Conservation (phyloP, 2,329 filamentous ascomycete genomes). For the Ophiostoma fasciatum region DNA sequence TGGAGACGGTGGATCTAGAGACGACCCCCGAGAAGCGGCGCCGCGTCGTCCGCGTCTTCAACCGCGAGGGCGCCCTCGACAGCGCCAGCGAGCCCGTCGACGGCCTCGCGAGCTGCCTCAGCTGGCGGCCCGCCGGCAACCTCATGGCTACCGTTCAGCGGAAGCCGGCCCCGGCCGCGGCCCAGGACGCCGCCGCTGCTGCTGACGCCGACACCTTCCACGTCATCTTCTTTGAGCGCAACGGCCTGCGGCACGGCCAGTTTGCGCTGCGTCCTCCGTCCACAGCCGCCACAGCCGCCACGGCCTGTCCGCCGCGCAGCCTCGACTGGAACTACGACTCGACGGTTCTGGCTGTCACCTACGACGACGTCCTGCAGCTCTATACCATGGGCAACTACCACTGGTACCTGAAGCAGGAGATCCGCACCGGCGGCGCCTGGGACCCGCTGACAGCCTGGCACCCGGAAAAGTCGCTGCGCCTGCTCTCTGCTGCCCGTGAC, state of each 20-base stretch:
- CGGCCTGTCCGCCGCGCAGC: constrained; percentile 34
- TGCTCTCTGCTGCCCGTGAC: constrained; percentile 38
- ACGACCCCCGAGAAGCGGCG: constrained; percentile 31
- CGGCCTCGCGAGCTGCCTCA: constrained; percentile 70
- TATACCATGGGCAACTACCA: constrained; percentile 98
- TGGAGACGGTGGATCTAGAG: constrained; percentile 31
- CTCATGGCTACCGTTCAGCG: constrained; percentile 77
- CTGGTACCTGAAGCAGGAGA: constrained; percentile 92
- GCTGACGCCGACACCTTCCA: constrained; percentile 48
- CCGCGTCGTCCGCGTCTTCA: constrained; percentile 78
- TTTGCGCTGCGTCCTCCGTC: constrained; percentile 53
- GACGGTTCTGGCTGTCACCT: constrained; percentile 69
- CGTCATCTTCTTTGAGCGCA: constrained; percentile 91
- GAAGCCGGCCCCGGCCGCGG: background rate
- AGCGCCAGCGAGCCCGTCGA: constrained; percentile 93
- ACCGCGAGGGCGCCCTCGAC: constrained; percentile 76
- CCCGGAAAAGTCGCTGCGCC: constrained; percentile 62
- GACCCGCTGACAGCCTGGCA: constrained; percentile 52
- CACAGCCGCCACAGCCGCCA: no score
- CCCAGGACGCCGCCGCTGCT: background rate
- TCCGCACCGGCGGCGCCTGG: constrained; percentile 27
- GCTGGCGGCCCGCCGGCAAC: constrained; percentile 85
- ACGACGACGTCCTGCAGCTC: constrained; percentile 63
- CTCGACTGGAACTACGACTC: constrained; percentile 89
- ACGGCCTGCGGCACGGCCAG: constrained; percentile 90